phyloP scores from a whole-genome alignment of 1,284 basidiomycete genomes.

The Ustilago crameri region DNA sequence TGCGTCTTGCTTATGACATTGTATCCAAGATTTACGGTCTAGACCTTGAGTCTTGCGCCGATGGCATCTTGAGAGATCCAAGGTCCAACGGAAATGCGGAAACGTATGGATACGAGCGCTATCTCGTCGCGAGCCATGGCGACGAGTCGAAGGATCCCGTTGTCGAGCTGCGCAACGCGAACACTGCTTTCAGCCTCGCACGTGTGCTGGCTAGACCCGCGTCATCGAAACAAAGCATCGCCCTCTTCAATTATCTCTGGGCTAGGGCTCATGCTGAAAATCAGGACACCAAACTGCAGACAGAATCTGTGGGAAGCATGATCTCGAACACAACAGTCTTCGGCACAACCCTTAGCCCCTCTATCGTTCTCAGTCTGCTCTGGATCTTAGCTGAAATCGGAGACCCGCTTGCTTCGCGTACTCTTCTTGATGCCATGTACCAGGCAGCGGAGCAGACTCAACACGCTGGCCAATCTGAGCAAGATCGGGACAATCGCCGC shows the following conservation, averaged over 20 bases:
- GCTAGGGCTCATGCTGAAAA: constrained; percentile 14
- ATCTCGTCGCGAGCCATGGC: constrained; percentile 2
- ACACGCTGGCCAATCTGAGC: neutral
- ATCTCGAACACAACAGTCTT: constrained; percentile 5
- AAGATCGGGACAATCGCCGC: constrained; percentile 1
- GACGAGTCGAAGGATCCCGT: constrained; percentile 2
- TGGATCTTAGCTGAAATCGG: constrained; percentile 11
- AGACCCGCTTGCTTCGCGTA: constrained; percentile 30
- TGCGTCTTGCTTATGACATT: constrained; percentile 11
- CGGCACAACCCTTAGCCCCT: constrained; percentile 13
- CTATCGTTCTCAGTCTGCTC: constrained; percentile 12
- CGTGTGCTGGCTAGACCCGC: constrained; percentile 4
- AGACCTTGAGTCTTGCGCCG: constrained; percentile 24
- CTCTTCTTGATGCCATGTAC: constrained; percentile 29
- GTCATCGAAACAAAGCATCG: constrained; percentile 7
- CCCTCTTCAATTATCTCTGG: constrained; percentile 47
- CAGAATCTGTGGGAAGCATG: constrained; percentile 1
- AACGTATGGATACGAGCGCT: constrained; percentile 8
- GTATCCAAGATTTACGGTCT: constrained; percentile 27
- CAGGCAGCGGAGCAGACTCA: constrained; percentile 11
- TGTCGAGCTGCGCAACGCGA: constrained; percentile 11
- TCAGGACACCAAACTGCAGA: neutral
- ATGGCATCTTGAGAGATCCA: constrained; percentile 28
- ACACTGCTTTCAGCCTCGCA: neutral
- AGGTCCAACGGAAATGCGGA: neutral